Base-by-base conservation (phyloP, 1,284 basidiomycete species). In the Rhodotorula mucilaginosa region DNA sequence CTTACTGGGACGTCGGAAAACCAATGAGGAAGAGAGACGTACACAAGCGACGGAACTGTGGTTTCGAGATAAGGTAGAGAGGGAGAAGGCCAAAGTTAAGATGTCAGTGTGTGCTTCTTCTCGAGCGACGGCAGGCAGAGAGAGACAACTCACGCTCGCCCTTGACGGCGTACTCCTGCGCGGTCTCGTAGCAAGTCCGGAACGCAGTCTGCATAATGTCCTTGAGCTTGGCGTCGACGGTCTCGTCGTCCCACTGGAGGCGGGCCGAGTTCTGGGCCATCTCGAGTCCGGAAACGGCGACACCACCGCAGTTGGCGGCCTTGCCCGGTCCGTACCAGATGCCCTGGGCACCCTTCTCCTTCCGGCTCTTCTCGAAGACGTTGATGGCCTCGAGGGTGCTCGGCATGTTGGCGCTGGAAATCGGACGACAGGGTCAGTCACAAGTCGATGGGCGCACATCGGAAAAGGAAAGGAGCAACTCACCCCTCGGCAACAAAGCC, bases 401-500 rank as follows among this genome's bases (percentile, higher is more conserved):
- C 63, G 81, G 80, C 81, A 76, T 76, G 70, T 74, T 71, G 71
- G 67, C 71, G 47, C 64, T 65, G 48, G 2, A 13, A n/a, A 44
- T 2, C 0, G 58, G 34, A 10, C 21, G n/a, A 31, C 34, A 51
- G 48, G 29, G 10, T 61, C 48, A 47, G 21, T 6, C n/a, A 13
- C 10, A 6, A 59, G 7, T 7, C 23, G 26, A 12, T 5, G 26
- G 29, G 52, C 21, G n/a, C 10, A 12, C 26, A 26, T 7, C n/a
- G 26, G 5, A n/a, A 48, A 5, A n/a, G 23, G n/a, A 26, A 23
- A 10, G 12, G 18, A 2, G 5, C 12, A 44, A 46, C 34, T 39
- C 19, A 88, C 48, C 90, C 90, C 82, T 92, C 90, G 70, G 90
- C 90, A 68, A 92, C 86, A 82, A 89, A 88, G 78, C 86, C 84